phyloP scores from a whole-genome alignment of 2,329 filamentous ascomycete genomes.

The Aspergillus alliaceus region DNA sequence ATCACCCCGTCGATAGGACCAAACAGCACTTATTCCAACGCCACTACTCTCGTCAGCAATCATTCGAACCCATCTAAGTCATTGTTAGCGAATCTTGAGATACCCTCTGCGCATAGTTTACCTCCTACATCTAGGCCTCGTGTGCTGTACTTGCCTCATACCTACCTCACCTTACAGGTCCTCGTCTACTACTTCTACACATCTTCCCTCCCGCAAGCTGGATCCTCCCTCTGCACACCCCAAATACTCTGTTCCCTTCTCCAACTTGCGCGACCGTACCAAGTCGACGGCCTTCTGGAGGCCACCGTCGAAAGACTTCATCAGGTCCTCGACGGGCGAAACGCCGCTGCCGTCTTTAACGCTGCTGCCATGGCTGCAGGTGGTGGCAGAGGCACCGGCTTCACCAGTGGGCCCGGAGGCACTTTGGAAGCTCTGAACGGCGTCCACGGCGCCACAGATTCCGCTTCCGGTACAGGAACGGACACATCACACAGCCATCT shows the following conservation, averaged over 20 bases:
- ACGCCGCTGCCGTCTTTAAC: constrained; percentile 96
- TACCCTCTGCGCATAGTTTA: constrained; percentile 55
- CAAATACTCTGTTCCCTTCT: constrained; percentile 94
- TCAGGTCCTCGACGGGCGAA: constrained; percentile 83
- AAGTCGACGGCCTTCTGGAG: constrained; percentile 87
- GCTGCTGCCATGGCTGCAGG: constrained; percentile 97
- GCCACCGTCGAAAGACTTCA: constrained; percentile 90
- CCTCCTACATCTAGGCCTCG: constrained; percentile 69
- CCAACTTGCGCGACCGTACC: constrained; percentile 89
- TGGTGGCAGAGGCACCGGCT: constrained; percentile 80
- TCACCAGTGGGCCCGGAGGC: constrained; percentile 55
- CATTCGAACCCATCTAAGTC: constrained; percentile 30
- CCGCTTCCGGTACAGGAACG: constrained; percentile 21
- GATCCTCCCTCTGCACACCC: constrained; percentile 80
- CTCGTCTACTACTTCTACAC: constrained; percentile 94
- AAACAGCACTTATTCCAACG: constrained; percentile 43
- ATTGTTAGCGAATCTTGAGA: constrained; percentile 46
- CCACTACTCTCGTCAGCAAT: constrained; percentile 41
- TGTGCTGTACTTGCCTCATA: constrained; percentile 90
- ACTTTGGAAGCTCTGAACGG: constrained; percentile 45
- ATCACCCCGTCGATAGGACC: constrained; percentile 64
- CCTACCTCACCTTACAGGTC: constrained; percentile 82
- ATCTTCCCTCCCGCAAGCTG: constrained; percentile 75
- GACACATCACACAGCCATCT: constrained; percentile 29
- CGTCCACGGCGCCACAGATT: constrained; percentile 25